Conservation (phyloP, 1,139 yeast genomes). For the Hyphopichia wangnamkhiaoensis region DNA sequence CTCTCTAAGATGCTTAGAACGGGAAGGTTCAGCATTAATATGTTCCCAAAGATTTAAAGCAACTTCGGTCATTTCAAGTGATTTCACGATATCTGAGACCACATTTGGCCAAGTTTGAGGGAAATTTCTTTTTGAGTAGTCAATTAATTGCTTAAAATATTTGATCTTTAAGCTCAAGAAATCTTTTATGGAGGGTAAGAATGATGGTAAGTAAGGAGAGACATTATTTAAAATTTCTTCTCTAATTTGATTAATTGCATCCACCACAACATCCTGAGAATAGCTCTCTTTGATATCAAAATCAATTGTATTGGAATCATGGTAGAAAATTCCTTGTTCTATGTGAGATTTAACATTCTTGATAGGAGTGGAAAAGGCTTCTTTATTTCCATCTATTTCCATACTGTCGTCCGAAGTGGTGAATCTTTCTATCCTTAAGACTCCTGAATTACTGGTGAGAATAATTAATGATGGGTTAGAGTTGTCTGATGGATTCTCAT, state of each 20-base stretch:
- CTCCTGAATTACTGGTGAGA: conserved; percentile 62
- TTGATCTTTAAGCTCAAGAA: conserved; percentile 26
- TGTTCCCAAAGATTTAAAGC: conserved; percentile 51
- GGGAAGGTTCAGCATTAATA: conserved; percentile 22
- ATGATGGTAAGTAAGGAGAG: conserved; percentile 35
- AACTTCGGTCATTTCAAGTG: conserved; percentile 59
- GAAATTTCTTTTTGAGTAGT: conserved; percentile 51
- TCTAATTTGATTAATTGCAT: conserved; percentile 51
- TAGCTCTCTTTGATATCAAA: conserved; percentile 48
- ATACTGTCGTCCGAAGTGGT: conserved; percentile 19
- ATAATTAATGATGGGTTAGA: conserved; percentile 47
- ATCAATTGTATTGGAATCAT: conserved; percentile 50
- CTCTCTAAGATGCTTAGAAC: conserved; percentile 12
- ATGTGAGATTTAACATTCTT: conserved; percentile 65
- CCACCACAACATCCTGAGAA: conserved; percentile 40
- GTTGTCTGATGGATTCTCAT: conserved; percentile 37
- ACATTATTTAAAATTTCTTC: conserved; percentile 55
- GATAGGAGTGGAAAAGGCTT: conserved; percentile 22
- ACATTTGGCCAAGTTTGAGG: conserved; percentile 28
- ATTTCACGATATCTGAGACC: conserved; percentile 40
- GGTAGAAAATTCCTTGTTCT: conserved; percentile 77
- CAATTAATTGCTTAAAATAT: conserved; percentile 41
- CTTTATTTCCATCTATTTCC: conserved; percentile 13
- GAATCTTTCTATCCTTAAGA: conserved; percentile 59
- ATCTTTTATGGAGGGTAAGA: conserved; percentile 28